These are phyloP conservation scores for Byssothecium circinans DNA, from an alignment of 2,329 filamentous ascomycete species.

Conservation along the genomic window DNA sequence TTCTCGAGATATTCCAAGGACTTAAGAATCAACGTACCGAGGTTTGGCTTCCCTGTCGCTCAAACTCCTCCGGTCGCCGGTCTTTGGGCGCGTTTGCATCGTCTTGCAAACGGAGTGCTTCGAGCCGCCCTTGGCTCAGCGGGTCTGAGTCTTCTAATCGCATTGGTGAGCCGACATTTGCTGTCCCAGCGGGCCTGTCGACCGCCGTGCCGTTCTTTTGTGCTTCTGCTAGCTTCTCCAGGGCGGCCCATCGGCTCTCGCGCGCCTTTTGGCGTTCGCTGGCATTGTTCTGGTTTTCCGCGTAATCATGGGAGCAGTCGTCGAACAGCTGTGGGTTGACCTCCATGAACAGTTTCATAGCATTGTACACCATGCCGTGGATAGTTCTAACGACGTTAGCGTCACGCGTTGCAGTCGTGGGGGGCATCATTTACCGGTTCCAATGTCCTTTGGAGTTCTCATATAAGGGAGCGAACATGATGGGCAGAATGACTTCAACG, in stretches of 20 bases:
- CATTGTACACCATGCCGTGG: slow-evolving; percentile 99
- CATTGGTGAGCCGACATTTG: slow-evolving; percentile 46
- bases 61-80: slow-evolving; percentile 45
- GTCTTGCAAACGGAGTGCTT: slow-evolving; percentile 89
- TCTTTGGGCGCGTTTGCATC: slow-evolving; percentile 51
- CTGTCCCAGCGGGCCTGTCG: slow-evolving; percentile 21
- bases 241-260: slow-evolving; percentile 84
- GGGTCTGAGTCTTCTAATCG: slow-evolving; percentile 75
- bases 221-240: slow-evolving; percentile 77
- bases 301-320: slow-evolving; percentile 97
- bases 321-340: slow-evolving; percentile 98
- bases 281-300: slow-evolving; percentile 90
- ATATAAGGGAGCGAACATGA: slow-evolving; percentile 98
- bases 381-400: slow-evolving; percentile 70
- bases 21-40: slow-evolving; percentile 50
- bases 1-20: slow-evolving; percentile 40
- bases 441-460: slow-evolving; percentile 99
- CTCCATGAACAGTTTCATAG: slow-evolving; percentile 99
- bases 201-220: slow-evolving; percentile 56
- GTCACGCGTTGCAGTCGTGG: not conserved
- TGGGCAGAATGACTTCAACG: slow-evolving; percentile 95
- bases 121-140: slow-evolving; percentile 77
- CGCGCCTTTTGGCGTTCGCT: slow-evolving; percentile 80
- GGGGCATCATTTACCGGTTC: slow-evolving; percentile 72
- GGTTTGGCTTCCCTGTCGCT: slow-evolving; percentile 44